Conservation (phyloP, 176 grass and related monocot species). For the Triticum urartu region DNA sequence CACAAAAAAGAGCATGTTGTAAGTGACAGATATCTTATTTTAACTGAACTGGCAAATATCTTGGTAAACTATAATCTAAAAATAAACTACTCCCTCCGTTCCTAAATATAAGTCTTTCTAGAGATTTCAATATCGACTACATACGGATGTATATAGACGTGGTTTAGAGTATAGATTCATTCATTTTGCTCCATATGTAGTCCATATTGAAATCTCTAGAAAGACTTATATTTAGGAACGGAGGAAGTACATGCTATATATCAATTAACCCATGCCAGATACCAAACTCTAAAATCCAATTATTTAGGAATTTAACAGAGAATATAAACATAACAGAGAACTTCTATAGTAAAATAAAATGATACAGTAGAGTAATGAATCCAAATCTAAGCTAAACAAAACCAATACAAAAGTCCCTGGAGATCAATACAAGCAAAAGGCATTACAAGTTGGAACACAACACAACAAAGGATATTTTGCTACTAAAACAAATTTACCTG, state of each 20-base stretch:
- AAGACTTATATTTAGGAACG: too few species aligned
- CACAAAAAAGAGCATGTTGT: constrained; percentile 19
- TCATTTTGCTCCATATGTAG: too few species aligned
- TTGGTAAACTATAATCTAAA: constrained; percentile 4
- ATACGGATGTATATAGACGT: too few species aligned
- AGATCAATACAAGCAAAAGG: constrained; percentile 11
- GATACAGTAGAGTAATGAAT: constrained; percentile 26
- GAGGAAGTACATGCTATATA: background rate
- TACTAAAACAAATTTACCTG: constrained; percentile 59
- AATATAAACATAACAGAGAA: constrained; percentile 19
- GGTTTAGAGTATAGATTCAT: too few species aligned
- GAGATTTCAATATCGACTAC: too few species aligned
- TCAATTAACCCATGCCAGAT: background rate
- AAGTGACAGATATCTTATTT: background rate
- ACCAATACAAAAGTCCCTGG: background rate
- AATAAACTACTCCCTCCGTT: background rate
- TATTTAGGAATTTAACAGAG: background rate
- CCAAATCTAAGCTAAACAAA: constrained; percentile 27
- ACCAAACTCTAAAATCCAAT: constrained; percentile 14
- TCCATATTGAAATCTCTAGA: too few species aligned
- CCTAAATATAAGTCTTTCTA: too few species aligned
- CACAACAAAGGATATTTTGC: constrained; percentile 11
- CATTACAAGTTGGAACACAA: constrained; percentile 24
- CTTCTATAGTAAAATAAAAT: background rate
- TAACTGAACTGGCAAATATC: background rate